A percentile compares a stretch with the other conserved stretches of the same genome.
These are phyloP conservation scores for Podaxis sp. DNA, from an alignment of 768 basidiomycete genomes.

Conservation along the genomic window DNA sequence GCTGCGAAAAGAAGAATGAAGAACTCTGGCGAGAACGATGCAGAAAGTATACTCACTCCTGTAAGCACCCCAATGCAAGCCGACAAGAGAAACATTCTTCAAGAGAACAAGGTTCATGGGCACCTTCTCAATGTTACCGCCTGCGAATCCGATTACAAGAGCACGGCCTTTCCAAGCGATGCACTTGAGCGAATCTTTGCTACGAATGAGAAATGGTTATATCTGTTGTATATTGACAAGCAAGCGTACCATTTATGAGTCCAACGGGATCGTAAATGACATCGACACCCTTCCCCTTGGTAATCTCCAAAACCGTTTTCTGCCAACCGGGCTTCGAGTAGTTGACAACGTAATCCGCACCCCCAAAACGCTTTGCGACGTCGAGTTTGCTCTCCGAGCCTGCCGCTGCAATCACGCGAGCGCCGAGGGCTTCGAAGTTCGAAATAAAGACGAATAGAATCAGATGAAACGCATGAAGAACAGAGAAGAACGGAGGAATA, in stretches of 20 bases:
- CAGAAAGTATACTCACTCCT: conserved; percentile 41
- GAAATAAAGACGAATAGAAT: conserved; percentile 1
- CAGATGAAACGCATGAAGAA: neutral
- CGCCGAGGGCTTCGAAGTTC: conserved; percentile 65
- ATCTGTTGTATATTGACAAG: neutral
- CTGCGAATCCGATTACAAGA: conserved; percentile 92
- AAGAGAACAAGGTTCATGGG: conserved; percentile 81
- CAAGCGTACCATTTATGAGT: conserved; percentile 55
- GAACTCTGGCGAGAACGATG: neutral
- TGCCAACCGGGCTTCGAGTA: conserved; percentile 85
- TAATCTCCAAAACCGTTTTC: conserved; percentile 82
- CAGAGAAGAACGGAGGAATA: neutral
- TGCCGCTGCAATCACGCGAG: conserved; percentile 93
- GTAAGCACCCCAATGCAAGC: conserved; percentile 88
- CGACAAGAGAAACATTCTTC: conserved; percentile 83
- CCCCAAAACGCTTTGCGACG: conserved; percentile 70
- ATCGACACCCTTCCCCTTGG: conserved; percentile 81
- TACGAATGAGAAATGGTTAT: neutral
- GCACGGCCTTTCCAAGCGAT: conserved; percentile 93
- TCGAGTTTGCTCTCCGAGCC: conserved; percentile 78
- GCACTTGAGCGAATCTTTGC: conserved; percentile 80
- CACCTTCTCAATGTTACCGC: conserved; percentile 81
- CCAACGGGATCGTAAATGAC: conserved; percentile 89
- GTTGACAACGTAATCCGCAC: conserved; percentile 81
- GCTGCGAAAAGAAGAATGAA: conserved; percentile 32